Percentiles rank a stretch among this genome's conserved stretches.
Evolutionary conservation across 2,329 filamentous ascomycete genomes (phyloP).

Genomic region (Beauveria sp.): DNA sequence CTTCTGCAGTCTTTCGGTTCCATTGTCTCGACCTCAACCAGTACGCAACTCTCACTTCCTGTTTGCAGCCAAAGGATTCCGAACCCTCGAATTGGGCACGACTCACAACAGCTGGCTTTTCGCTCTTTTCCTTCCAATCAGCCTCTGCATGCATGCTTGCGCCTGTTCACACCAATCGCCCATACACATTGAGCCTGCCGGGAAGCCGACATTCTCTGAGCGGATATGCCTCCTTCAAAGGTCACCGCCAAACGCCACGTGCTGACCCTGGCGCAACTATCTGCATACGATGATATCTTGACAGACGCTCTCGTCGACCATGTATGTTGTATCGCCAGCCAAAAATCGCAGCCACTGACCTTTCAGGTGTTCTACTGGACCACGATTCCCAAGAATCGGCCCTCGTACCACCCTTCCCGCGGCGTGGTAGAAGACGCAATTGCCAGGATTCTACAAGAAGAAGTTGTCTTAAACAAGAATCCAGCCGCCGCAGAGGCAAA

Average conservation of each 20-base stretch:
- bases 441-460: conserved; percentile 49
- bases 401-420: conserved; percentile 76
- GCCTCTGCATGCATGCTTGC: background rate
- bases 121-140: background rate
- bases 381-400: conserved; percentile 86
- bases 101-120: background rate
- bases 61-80: background rate
- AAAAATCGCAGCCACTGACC: background rate
- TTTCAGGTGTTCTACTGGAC: conserved; percentile 90
- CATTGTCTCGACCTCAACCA: background rate
- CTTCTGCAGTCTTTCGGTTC: background rate
- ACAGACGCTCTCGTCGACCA: conserved; percentile 94
- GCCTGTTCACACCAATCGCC: background rate
- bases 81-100: background rate
- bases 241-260: conserved; percentile 53
- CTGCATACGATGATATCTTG: conserved; percentile 89
- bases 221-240: conserved; percentile 30
- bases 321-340: conserved; percentile 53
- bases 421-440: conserved; percentile 63
- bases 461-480: conserved; percentile 71
- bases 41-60: background rate
- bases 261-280: conserved; percentile 79
- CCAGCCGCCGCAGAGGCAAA: conserved; percentile 60
- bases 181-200: background rate
- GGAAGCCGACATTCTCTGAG: background rate